Evolutionary conservation across 202 grass and related monocot species (phyloP).

Genomic region (Hordeum pubiflorum): DNA sequence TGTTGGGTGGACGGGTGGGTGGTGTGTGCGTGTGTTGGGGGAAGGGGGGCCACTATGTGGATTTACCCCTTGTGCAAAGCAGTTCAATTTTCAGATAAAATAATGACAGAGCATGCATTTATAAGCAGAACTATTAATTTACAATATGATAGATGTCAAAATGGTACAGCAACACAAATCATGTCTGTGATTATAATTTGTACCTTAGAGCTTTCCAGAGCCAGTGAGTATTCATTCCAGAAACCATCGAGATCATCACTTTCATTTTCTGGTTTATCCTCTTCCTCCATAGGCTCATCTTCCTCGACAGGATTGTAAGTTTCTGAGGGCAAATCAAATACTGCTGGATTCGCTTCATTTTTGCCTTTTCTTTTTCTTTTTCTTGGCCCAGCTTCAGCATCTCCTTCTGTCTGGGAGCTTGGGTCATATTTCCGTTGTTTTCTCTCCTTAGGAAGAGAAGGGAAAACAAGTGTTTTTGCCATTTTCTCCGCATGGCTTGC

Average conservation of each 20-base stretch:
- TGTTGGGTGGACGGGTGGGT: too few relatives aligned
- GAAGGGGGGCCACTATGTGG: neutral
- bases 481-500: slow-evolving; percentile 41
- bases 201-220: slow-evolving; percentile 88
- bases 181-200: slow-evolving; percentile 14
- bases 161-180: neutral
- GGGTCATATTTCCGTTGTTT: slow-evolving; percentile 22
- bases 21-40: neutral
- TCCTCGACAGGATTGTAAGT: slow-evolving; percentile 24
- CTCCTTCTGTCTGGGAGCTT: slow-evolving; percentile 21
- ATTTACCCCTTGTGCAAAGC: neutral
- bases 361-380: slow-evolving; percentile 39
- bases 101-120: neutral
- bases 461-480: slow-evolving; percentile 33
- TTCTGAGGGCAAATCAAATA: slow-evolving; percentile 24
- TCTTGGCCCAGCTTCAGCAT: slow-evolving; percentile 16
- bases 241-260: slow-evolving; percentile 80
- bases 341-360: neutral
- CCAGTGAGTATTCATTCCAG: slow-evolving; percentile 87
- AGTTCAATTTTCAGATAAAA: neutral
- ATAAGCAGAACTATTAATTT: slow-evolving; percentile 4
- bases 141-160: neutral
- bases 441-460: slow-evolving; percentile 35
- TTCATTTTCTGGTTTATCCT: slow-evolving; percentile 37
- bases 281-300: slow-evolving; percentile 36